Conservation (phyloP, 192 early-diverging fungal species). For the Polychytrium aggregatum region DNA sequence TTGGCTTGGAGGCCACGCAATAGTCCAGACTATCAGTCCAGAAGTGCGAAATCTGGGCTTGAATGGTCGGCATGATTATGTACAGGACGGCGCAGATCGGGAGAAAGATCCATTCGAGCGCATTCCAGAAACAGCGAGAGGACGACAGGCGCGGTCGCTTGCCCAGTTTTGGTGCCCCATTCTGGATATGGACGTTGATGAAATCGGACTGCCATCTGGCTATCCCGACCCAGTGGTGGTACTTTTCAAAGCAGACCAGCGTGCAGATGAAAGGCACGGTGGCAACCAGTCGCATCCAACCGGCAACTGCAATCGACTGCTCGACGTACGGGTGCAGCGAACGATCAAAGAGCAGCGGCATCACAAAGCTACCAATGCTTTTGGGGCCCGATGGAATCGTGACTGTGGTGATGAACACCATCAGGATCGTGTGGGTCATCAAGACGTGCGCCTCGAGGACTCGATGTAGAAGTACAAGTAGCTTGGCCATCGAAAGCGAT, state of each 20-base stretch:
- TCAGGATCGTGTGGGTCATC: too few relatives aligned
- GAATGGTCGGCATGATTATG: slow-evolving; percentile 31
- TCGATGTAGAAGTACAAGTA: too few relatives aligned
- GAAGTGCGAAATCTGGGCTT: slow-evolving; percentile 37
- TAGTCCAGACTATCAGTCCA: slow-evolving; percentile 40
- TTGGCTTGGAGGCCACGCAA: slow-evolving; percentile 41
- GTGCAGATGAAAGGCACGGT: slow-evolving; percentile 28
- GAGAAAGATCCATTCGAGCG: slow-evolving; percentile 29
- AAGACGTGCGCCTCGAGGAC: too few relatives aligned
- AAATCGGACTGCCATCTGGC: slow-evolving; percentile 25
- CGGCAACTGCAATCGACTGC: too few relatives aligned
- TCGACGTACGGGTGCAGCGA: too few relatives aligned
- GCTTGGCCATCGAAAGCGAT: too few relatives aligned
- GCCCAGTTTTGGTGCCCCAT: too few relatives aligned
- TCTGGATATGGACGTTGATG: slow-evolving; percentile 25
- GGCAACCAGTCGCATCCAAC: slow-evolving; percentile 24
- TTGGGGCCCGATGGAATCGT: too few relatives aligned
- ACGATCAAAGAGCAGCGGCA: too few relatives aligned
- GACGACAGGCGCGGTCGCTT: slow-evolving; percentile 22
- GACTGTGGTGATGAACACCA: too few relatives aligned
- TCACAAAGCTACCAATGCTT: too few relatives aligned
- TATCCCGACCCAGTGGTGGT: slow-evolving; percentile 36
- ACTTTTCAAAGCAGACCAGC: slow-evolving; percentile 37
- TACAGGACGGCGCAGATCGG: slow-evolving; percentile 32
- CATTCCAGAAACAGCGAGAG: slow-evolving; percentile 17